Evolutionary conservation across 108 stramenopile species (phyloP).

Genomic region (Fistulifera pelliculosa): DNA sequence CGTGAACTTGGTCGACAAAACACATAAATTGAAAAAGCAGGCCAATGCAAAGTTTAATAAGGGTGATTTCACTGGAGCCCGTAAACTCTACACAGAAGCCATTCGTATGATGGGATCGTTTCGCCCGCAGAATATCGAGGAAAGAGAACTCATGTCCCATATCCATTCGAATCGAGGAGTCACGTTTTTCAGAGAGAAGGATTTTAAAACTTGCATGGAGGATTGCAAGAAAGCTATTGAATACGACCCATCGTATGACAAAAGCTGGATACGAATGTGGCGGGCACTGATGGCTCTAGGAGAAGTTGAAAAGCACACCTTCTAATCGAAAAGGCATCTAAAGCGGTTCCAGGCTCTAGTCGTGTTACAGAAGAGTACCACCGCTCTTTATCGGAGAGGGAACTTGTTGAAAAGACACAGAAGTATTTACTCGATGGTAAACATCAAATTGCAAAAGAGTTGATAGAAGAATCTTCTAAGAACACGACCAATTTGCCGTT

Average conservation of each 20-base stretch:
- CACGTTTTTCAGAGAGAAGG: conserved; percentile 40
- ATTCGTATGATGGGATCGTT: conserved; percentile 18
- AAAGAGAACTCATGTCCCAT: conserved; percentile 22
- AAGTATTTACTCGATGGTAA: conserved; percentile 18
- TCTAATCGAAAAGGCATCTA: conserved; percentile 26
- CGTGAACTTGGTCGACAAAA: conserved; percentile 12
- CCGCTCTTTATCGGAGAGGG: conserved; percentile 20
- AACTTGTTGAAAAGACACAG: conserved; percentile 17
- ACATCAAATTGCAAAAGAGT: conserved; percentile 20
- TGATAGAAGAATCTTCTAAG: conserved; percentile 18
- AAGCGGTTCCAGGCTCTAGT: conserved; percentile 27
- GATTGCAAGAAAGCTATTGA: conserved; percentile 41
- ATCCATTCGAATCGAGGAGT: conserved; percentile 44
- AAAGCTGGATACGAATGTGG: conserved; percentile 44
- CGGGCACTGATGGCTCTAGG: conserved; percentile 45
- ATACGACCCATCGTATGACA: conserved; percentile 32
- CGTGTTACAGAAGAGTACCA: conserved; percentile 24
- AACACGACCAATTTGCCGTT: conserved; percentile 32
- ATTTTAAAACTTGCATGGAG: conserved; percentile 24
- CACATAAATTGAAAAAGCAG: conserved; percentile 41
- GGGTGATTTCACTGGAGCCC: conserved; percentile 32
- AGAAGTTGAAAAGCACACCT: conserved; percentile 29
- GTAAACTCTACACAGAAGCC: conserved; percentile 32
- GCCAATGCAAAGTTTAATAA: conserved; percentile 48
- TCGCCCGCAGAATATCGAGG: conserved; percentile 9